Conservation (phyloP, 2,329 filamentous ascomycete genomes). For the Botryosphaeria dothidea region DNA sequence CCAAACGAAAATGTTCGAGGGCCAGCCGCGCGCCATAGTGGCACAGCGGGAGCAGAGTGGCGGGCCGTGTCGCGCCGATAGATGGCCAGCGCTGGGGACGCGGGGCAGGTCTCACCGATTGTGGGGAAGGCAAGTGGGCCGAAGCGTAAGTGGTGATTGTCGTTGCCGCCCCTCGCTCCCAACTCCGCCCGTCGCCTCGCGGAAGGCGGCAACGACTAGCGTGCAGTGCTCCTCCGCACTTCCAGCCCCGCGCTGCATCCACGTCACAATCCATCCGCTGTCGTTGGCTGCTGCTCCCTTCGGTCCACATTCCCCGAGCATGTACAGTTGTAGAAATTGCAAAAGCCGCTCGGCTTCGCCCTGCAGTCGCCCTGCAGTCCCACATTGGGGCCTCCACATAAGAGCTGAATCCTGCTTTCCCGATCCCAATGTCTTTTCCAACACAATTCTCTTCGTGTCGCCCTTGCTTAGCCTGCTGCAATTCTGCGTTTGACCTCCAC, state of each 20-base stretch:
- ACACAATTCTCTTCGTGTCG: background rate
- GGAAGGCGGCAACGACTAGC: background rate
- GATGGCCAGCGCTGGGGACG: background rate
- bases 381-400: slow-evolving; percentile 2
- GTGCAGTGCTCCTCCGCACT: background rate
- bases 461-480: background rate
- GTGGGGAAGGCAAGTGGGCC: slow-evolving; percentile 1
- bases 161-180: background rate
- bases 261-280: background rate
- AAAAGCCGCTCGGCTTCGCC: background rate
- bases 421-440: background rate
- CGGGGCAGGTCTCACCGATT: background rate
- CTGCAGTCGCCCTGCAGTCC: background rate
- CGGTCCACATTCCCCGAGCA: background rate
- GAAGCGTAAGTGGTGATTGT: background rate
- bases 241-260: slow-evolving; percentile 9
- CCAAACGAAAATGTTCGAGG: background rate
- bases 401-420: background rate
- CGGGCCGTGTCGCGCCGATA: slow-evolving; percentile 7
- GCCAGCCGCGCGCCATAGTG: background rate
- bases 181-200: no score
- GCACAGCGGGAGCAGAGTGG: background rate
- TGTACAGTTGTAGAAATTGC: background rate
- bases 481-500: no score
- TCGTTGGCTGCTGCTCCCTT: background rate